phyloP scores from a whole-genome alignment of 495 filamentous ascomycete genomes.

The Aspergillus bridgeri region DNA sequence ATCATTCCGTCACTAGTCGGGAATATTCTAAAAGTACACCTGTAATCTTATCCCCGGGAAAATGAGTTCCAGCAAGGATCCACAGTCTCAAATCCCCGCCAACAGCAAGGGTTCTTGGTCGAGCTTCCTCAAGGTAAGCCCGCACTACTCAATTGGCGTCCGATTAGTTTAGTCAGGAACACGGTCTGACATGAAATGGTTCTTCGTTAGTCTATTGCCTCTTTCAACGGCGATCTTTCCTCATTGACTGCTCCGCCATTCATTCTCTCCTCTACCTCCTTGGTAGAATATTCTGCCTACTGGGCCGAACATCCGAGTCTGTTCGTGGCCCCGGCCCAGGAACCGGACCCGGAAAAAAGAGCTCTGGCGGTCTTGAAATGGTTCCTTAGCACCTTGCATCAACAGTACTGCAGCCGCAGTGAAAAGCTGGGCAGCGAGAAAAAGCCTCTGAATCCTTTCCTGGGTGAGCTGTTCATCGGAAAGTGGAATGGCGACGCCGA shows the following conservation, averaged over 20 bases:
- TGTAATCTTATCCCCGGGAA: slow-evolving; percentile 1
- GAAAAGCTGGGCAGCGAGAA: slow-evolving; percentile 94
- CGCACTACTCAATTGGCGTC: neutral
- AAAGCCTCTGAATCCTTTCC: slow-evolving; percentile 90
- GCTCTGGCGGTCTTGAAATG: slow-evolving; percentile 88
- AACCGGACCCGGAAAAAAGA: slow-evolving; percentile 77
- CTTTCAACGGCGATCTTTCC: slow-evolving; percentile 93
- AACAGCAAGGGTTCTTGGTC: slow-evolving; percentile 51
- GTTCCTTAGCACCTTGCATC: slow-evolving; percentile 94
- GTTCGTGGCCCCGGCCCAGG: slow-evolving; percentile 81
- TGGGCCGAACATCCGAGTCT: slow-evolving; percentile 91
- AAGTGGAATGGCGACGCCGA: slow-evolving; percentile 73
- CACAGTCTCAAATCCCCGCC: slow-evolving; percentile 27
- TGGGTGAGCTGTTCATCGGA: slow-evolving; percentile 88
- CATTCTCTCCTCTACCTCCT: slow-evolving; percentile 86
- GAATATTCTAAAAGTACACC: neutral
- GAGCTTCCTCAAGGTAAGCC: slow-evolving; percentile 50
- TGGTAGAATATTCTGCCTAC: slow-evolving; percentile 94
- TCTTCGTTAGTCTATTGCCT: slow-evolving; percentile 73
- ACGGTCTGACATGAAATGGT: neutral
- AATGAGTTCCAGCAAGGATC: slow-evolving; percentile 36
- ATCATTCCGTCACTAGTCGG: neutral
- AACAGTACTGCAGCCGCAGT: slow-evolving; percentile 87
- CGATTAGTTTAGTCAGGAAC: neutral
- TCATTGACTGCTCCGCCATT: slow-evolving; percentile 94